Base-by-base conservation (phyloP, 345 rosid species). In the Acer yangbiense region DNA sequence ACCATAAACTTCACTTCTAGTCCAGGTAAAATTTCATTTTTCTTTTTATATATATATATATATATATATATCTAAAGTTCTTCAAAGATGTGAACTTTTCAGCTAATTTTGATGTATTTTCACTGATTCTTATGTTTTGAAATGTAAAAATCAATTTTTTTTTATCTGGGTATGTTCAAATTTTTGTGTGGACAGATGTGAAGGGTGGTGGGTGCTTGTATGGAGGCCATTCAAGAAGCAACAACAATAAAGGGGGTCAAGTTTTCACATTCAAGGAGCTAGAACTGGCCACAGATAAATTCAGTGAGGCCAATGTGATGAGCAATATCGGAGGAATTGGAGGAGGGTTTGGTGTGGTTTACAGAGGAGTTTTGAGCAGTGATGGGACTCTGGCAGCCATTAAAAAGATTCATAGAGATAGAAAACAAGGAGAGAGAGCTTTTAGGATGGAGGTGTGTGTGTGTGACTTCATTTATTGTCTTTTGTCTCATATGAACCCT, bases 261-360 rank as follows among this genome's bases (percentile, higher is more conserved):
- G 98, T 92, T 77, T 91, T 89, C 84, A 93, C 98, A 66, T 93
- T 87, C 88, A 93, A 79, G 62, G 98, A 93, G 84, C 85, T 95
- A 14, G 95, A 93, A 80, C 67, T 74, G 32, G 97, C 92, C 10
- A 92, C 98, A 1, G 84, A 82, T 20, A 78, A 71, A 55, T 95
- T 95, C 78, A 86, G 80, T n/a, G 91, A 87, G 55, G 88, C 71
- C 20, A 92, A 95, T 66, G 88, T 88, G 85, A 82, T 93, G 0
- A 89, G 97, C 43, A 87, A 78, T 44, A 21, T 60, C 2, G 64
- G 64, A n/a, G 64, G 64, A n/a, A 21, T 60, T 20, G 58, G 58
- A 16, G 98, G 92, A 72, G 85, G 82, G 54, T 85, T 80, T 68
- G 92, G 98, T 54, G 90, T 84, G 50, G 90, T 92, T 62, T 95